Conservation (phyloP, 1,139 yeast genomes). For the Taphrina communis region DNA sequence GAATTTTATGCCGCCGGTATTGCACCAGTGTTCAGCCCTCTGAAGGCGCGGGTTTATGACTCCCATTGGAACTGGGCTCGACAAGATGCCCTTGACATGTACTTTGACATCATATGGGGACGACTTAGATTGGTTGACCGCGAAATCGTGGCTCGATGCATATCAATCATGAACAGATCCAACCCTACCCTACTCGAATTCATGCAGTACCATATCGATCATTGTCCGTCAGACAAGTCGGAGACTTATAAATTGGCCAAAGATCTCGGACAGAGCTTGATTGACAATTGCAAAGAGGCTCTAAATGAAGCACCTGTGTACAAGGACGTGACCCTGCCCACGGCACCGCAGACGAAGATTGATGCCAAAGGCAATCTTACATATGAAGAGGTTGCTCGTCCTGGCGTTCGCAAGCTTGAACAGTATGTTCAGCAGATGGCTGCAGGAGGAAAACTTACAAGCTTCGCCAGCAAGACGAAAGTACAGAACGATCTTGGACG, state of each 20-base stretch:
- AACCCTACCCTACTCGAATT: constrained; percentile 91
- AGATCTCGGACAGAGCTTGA: constrained; percentile 86
- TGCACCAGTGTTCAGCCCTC: constrained; percentile 83
- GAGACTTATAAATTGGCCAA: constrained; percentile 87
- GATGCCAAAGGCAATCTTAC: constrained; percentile 85
- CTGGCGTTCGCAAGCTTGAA: constrained; percentile 90
- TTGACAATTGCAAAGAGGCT: constrained; percentile 93
- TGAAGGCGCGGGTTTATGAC: constrained; percentile 94
- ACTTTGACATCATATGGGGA: constrained; percentile 94
- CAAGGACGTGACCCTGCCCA: constrained; percentile 91
- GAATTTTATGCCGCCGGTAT: constrained; percentile 93
- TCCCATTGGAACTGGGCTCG: constrained; percentile 99
- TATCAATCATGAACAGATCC: constrained; percentile 96
- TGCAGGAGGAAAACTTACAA: constrained; percentile 84
- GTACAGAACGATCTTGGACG: constrained; percentile 77
- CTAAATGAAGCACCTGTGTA: constrained; percentile 82
- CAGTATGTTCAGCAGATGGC: constrained; percentile 98
- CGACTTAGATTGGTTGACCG: constrained; percentile 87
- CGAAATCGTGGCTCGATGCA: constrained; percentile 94
- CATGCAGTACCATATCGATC: constrained; percentile 96
- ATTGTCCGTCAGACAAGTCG: constrained; percentile 87
- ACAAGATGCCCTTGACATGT: constrained; percentile 92
- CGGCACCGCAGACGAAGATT: constrained; percentile 90
- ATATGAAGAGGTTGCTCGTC: constrained; percentile 84
- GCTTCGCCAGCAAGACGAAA: constrained; percentile 65